These are phyloP conservation scores for Arbutus unedo DNA, from an alignment of 148 eudicot genomes.

Conservation along the genomic window DNA sequence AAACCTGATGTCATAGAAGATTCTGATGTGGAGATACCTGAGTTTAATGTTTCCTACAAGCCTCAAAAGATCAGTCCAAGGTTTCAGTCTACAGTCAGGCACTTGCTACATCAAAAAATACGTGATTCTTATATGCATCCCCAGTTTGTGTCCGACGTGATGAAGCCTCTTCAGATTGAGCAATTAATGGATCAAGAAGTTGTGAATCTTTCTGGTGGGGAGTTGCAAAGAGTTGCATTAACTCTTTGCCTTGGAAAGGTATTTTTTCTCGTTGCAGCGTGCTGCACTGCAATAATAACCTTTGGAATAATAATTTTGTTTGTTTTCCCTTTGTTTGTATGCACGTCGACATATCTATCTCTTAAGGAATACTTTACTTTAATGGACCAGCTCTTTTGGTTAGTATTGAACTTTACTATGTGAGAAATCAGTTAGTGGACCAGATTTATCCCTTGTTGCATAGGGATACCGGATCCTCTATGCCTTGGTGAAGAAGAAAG, in stretches of 20 bases:
- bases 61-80: slow-evolving; percentile 97
- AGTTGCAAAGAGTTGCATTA: slow-evolving; percentile 94
- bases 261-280: neutral
- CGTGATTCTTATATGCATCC: slow-evolving; percentile 85
- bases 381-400: neutral
- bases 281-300: neutral
- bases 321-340: neutral
- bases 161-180: slow-evolving; percentile 95
- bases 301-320: neutral
- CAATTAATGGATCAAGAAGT: slow-evolving; percentile 97
- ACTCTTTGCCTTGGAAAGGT: slow-evolving; percentile 92
- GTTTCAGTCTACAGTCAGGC: slow-evolving; percentile 57
- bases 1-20: slow-evolving; percentile 79
- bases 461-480: neutral
- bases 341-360: neutral
- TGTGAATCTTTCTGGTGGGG: slow-evolving; percentile 92
- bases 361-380: neutral
- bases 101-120: slow-evolving; percentile 69
- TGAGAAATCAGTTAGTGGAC: neutral
- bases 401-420: neutral
- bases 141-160: slow-evolving; percentile 86
- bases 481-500: neutral
- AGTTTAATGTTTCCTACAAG: slow-evolving; percentile 89
- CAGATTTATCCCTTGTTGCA: slow-evolving; percentile 2
- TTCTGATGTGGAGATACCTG: slow-evolving; percentile 76